Base-by-base conservation (phyloP, 2,329 filamentous ascomycete genomes). In the Paecilomyces sp. region DNA sequence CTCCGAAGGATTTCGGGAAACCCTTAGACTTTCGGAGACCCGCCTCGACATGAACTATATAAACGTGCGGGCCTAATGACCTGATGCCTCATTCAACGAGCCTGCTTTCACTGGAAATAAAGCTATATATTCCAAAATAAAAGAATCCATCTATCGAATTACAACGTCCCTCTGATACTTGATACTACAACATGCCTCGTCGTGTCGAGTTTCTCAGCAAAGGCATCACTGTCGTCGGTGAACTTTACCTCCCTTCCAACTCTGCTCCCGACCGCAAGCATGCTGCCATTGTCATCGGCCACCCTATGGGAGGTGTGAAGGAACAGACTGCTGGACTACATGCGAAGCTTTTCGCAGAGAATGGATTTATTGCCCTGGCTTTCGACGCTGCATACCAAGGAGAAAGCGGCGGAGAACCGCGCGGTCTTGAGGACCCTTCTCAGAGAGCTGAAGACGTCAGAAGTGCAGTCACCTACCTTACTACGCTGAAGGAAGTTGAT, bases 381-480 rank as follows among this genome's bases (percentile, higher is more conserved):
- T 77, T 67, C 58, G 76, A 79, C 55, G 69, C 75, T 6, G 68
- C 67, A 2, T 74, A 75, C 50, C 74, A 77, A 59, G 76, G 76
- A 24, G 72, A 72, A 57, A 71, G 66, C 53, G 66, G 55, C 2
- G 76, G 76, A 6, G 57, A 67, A 51, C 76, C 76, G 2, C 72
- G 70, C 8, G 58, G 58, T 24, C 70, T 77, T 0, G 76, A 78
- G 64, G 68, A 77, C 57, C 74, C 76, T 8, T 33, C 56, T 1
- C 67, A 73, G 55, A 65, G 74, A 7, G 72, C 67, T n/a, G 69
- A 74, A 36, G 76, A 77, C 58, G 59, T 70, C 58, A 68, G 65
- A 28, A 57, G 61, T 50, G 76, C 70, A 9, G 73, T 76, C 4
- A 69, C 66, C 31, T 77, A 70, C 61, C 64, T 78, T 1, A 41